A percentile compares a stretch with the other conserved stretches of the same genome.
Evolutionary conservation across 2,329 filamentous ascomycete genomes (phyloP).

Genomic region (Pseudogymnoascus sp.): DNA sequence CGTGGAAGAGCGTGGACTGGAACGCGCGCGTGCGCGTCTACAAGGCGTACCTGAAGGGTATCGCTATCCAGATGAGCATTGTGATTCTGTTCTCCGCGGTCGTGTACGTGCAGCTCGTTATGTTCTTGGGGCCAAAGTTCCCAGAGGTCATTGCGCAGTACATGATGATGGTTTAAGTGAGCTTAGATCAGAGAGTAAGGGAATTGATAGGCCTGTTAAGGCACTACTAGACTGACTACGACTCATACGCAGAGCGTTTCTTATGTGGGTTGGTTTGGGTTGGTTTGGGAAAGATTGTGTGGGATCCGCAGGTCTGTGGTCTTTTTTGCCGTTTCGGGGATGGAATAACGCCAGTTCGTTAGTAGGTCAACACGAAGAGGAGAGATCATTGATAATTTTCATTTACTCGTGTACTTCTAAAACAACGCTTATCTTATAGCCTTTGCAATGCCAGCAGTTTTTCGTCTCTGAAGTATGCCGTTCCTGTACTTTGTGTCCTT

Average conservation of each 20-base stretch:
- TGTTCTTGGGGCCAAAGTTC: conserved; percentile 34
- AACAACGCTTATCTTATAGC: neutral
- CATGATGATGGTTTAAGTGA: conserved; percentile 1
- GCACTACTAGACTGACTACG: neutral
- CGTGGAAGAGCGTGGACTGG: conserved; percentile 71
- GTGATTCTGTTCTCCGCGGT: conserved; percentile 41
- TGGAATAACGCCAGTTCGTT: neutral
- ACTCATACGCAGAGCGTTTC: neutral
- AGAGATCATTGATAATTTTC: neutral
- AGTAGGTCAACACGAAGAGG: neutral
- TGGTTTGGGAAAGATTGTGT: neutral
- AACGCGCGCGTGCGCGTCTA: conserved; percentile 65
- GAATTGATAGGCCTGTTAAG: neutral
- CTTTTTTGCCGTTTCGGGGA: neutral
- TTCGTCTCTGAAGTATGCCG: neutral
- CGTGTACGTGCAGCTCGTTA: conserved; percentile 44
- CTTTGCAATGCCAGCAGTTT: conserved; percentile 5
- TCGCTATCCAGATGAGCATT: conserved; percentile 45
- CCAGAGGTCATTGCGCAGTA: conserved; percentile 3
- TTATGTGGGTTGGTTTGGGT: neutral
- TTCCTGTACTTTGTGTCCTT: neutral
- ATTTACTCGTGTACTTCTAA: conserved; percentile 2
- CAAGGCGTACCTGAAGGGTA: conserved; percentile 68
- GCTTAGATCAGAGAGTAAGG: neutral
- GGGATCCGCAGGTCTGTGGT: neutral